Percentiles rank a stretch among this genome's conserved stretches.
Conservation (phyloP, 306 rosid genomes). For the Ochetophila trinervis region DNA sequence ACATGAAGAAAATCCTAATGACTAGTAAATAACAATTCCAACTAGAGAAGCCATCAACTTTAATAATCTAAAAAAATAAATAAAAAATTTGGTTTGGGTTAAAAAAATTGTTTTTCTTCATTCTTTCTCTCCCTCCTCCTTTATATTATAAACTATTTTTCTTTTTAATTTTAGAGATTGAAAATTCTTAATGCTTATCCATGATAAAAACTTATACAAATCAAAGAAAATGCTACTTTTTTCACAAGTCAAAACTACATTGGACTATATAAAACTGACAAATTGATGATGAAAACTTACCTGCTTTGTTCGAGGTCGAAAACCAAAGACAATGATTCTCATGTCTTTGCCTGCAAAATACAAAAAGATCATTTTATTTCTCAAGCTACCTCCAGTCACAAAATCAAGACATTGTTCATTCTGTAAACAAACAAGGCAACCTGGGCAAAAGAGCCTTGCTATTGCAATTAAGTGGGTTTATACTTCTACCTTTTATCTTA, state of each 20-base stretch:
- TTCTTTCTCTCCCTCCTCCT: too few relatives aligned
- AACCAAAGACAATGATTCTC: constrained; percentile 90
- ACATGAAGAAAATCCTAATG: constrained; percentile 12
- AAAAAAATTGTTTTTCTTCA: too few relatives aligned
- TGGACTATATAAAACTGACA: background rate
- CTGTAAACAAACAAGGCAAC: background rate
- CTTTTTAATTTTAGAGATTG: too few relatives aligned
- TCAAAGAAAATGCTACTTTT: background rate
- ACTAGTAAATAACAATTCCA: too few relatives aligned
- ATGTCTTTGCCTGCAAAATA: constrained; percentile 84
- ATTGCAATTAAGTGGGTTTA: too few relatives aligned
- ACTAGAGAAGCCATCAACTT: too few relatives aligned
- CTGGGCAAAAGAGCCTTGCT: background rate
- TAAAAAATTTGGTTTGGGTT: too few relatives aligned
- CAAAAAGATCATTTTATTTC: constrained; percentile 24
- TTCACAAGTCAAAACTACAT: background rate
- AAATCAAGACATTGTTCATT: background rate
- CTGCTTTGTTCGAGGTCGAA: constrained; percentile 90
- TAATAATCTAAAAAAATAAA: too few relatives aligned
- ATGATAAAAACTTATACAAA: background rate
- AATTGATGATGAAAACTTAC: constrained; percentile 38
- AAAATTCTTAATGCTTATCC: too few relatives aligned
- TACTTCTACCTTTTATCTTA: too few relatives aligned
- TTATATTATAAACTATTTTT: too few relatives aligned
- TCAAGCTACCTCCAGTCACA: background rate